Evolutionary conservation across 148 eudicot genomes (phyloP).

Genomic region (Cornus suecica): DNA sequence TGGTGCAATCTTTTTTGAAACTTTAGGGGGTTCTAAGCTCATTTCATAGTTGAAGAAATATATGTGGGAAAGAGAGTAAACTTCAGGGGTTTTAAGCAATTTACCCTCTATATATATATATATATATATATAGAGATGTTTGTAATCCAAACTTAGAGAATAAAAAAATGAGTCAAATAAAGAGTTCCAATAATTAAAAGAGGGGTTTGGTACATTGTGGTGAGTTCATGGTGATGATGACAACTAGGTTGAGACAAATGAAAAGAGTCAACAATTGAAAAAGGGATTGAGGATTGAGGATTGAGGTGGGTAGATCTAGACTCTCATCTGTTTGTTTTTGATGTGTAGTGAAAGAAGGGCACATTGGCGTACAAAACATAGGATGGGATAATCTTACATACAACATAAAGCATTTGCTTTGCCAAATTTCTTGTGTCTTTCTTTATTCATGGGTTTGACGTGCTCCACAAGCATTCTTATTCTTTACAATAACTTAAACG

Average conservation of each 20-base stretch:
- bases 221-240: neutral
- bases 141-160: neutral
- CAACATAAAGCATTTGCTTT: conserved; percentile 4
- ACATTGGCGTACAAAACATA: too few species aligned
- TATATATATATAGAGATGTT: too few species aligned
- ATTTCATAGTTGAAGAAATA: too few species aligned
- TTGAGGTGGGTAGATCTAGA: neutral
- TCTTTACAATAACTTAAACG: too few species aligned
- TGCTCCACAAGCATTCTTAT: conserved; percentile 6
- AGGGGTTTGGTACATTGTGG: neutral
- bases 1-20: too few species aligned
- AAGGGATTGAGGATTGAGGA: neutral
- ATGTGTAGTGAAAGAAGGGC: conserved; percentile 1
- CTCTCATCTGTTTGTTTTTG: neutral
- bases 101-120: too few species aligned
- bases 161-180: too few species aligned
- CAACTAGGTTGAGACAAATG: neutral
- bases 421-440: neutral
- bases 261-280: neutral
- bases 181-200: neutral
- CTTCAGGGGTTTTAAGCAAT: too few species aligned
- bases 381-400: too few species aligned
- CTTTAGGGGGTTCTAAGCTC: too few species aligned
- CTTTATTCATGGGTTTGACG: neutral
- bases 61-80: too few species aligned